These are phyloP conservation scores for Eucalyptus pauciflora DNA, from an alignment of 345 rosid species.

Conservation along the genomic window DNA sequence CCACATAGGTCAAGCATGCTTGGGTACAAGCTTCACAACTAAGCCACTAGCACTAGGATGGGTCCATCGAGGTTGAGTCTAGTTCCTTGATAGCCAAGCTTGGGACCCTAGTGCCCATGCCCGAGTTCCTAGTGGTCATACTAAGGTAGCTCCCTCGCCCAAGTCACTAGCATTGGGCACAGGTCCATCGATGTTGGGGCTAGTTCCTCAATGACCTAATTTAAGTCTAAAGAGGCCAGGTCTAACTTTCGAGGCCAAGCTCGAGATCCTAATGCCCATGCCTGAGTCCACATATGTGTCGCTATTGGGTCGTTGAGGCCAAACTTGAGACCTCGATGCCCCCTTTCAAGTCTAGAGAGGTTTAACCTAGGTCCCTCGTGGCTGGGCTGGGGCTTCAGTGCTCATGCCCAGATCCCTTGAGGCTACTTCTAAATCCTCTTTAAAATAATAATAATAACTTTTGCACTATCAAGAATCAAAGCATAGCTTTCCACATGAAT, in stretches of 20 bases:
- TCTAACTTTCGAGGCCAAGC: rapidly evolving
- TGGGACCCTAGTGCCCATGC: neutral
- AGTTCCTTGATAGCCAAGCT: neutral
- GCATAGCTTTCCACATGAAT: neutral
- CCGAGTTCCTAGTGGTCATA: neutral
- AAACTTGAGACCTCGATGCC: neutral
- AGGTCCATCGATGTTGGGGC: neutral
- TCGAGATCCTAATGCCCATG: neutral
- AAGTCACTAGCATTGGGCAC: neutral
- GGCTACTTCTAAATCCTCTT: neutral
- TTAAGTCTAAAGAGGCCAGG: neutral
- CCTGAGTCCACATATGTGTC: neutral
- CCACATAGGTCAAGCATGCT: neutral
- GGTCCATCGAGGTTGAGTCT: neutral
- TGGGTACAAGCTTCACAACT: neutral
- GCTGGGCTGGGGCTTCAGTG: rapidly evolving
- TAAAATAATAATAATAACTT: neutral
- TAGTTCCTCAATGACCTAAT: neutral
- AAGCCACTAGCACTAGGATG: neutral
- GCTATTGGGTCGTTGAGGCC: neutral
- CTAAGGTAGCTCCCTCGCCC: neutral
- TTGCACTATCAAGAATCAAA: neutral
- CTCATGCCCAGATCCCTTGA: neutral
- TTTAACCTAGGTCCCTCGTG: neutral
- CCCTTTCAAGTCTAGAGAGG: neutral